These are phyloP conservation scores for Bimuria novae-zelandiae DNA, from an alignment of 2,329 filamentous ascomycete genomes.

Conservation along the genomic window DNA sequence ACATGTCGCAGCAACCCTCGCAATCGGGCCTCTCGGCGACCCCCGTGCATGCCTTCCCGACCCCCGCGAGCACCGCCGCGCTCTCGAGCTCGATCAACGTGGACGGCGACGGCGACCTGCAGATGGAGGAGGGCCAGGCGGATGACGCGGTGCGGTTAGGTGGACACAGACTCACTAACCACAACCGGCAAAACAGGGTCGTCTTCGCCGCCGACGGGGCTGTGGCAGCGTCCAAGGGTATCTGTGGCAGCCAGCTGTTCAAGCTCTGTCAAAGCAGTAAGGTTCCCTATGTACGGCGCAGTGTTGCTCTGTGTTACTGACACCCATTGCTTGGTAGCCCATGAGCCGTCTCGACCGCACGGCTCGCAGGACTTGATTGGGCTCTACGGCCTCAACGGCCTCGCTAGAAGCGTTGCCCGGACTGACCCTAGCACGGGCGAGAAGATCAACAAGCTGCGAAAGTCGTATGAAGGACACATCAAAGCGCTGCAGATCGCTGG, in stretches of 20 bases:
- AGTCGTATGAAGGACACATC: slow-evolving; percentile 60
- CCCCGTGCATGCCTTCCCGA: slow-evolving; percentile 40
- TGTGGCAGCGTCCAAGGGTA: slow-evolving; percentile 35
- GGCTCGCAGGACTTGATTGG: slow-evolving; percentile 62
- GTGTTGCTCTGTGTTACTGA: slow-evolving; percentile 32
- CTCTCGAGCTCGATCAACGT: slow-evolving; percentile 36
- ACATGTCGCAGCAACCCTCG: slow-evolving; percentile 41
- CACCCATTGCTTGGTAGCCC: slow-evolving; percentile 37
- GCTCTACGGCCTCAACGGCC: slow-evolving; percentile 60
- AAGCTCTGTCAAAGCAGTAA: slow-evolving; percentile 43
- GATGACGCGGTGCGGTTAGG: slow-evolving; percentile 34
- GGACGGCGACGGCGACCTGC: slow-evolving; percentile 50
- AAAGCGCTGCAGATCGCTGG: slow-evolving; percentile 55
- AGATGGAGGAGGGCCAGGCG: slow-evolving; percentile 45
- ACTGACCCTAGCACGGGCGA: slow-evolving; percentile 65
- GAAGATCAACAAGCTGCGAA: slow-evolving; percentile 66
- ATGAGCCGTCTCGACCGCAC: slow-evolving; percentile 58
- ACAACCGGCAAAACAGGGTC: slow-evolving; percentile 50
- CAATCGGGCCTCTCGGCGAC: slow-evolving; percentile 39
- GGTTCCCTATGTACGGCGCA: slow-evolving; percentile 27
- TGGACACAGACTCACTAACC: slow-evolving; percentile 51
- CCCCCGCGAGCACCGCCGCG: slow-evolving; percentile 46
- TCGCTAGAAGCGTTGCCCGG: slow-evolving; percentile 63
- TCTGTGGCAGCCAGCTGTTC: slow-evolving; percentile 40
- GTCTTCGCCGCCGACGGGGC: slow-evolving; percentile 32